Base-by-base conservation (phyloP, 805 yeast species). In the Kurtzmaniella cleridarum region DNA sequence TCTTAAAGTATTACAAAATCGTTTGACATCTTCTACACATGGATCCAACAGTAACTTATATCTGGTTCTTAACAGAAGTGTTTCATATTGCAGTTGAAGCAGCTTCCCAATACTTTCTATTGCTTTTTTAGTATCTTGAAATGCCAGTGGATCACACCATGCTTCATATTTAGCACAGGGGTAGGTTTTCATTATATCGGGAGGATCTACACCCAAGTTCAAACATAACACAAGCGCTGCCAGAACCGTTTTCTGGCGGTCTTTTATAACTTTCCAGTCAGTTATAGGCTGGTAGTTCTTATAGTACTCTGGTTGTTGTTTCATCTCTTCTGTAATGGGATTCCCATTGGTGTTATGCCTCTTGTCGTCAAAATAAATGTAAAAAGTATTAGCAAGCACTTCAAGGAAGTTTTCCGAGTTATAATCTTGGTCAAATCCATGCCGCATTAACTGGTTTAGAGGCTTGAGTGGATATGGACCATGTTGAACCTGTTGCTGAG, bases 161-260 rank as follows among this genome's bases (percentile, higher is more conserved):
- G 97, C 84, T 66, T 93, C 98, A 30, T 81, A 63, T 48, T 82
- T 79, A 1, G 98, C 96, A 51, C 95, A 85, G 1, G 96, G 97
- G 45, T 85, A 88, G 0, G 97, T 88, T 57, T 89, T 87, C 55
- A 86, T 79, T 20, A 90, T 79, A 60, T 93, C 98, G 1, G 98
- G 98, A 2, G 98, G 98, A 49, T 91, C 98, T 1, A 93, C 96
- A 7, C 98, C 97, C 18, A 91, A 62, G 55, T 93, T 93, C 29
- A 93, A 67, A 59, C 98, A 93, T 35, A 93, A 66, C 36, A 93
- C 89, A 7, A 93, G 67, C 12, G 96, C 97, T 0, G 97, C 98
- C 39, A 86, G 81, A 10, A 90, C 88, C 1, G 98, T 93, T 55
- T 90, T 85, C 54, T 85, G 95, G 32, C 96, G 76, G 49, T 89